Evolutionary conservation across 805 yeast genomes (phyloP), one percentile per base, ranked within the genome.

Genomic region (Zygoascus flipseniorum): DNA sequence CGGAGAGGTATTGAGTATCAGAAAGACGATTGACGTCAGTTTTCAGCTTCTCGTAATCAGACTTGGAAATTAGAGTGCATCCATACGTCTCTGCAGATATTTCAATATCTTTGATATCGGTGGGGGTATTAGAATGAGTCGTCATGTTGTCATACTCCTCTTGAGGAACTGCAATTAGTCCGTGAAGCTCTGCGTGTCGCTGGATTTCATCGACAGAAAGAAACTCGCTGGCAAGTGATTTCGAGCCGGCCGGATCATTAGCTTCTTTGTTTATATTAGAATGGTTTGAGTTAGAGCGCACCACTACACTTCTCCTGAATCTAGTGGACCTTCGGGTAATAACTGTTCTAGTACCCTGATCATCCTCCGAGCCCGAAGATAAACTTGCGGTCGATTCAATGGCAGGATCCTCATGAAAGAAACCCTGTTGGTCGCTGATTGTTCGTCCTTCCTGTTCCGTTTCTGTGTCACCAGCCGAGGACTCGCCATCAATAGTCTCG

Each of bases 401-500:
- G 18, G 26, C 41, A 14, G 49, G 26, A 31, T 46, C 49, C 14
- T 31, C 41, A 20, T 31, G 18, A 20, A 46, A 46, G 26, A 46
- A 46, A 2, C 47, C 47, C 28, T 31, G 6, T 5, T 13, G 32
- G 16, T 18, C 41, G 16, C 5, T 10, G 8, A 35, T 35, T 35
- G 39, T 8, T 44, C 47, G 47, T 6, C 32, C 48, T 1, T 58
- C 51, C 13, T 42, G 56, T 45, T 67, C 70, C 19, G 67, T 64
- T 49, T 67, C 70, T 2, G 70, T 66, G 41, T 60, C 59, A 20
- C 58, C 65, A 37, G 58, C 69, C 16, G 57, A 54, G 23, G 58
- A 57, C 11, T 44, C 52, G 47, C 56, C 63, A 13, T 55, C 61
- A 50, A 60, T 51, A 13, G 68, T 59, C 46, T 64, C 67, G 26